These are phyloP conservation scores for Blastobotrys capitulatus DNA, from an alignment of 1,139 yeast genomes.

Conservation along the genomic window DNA sequence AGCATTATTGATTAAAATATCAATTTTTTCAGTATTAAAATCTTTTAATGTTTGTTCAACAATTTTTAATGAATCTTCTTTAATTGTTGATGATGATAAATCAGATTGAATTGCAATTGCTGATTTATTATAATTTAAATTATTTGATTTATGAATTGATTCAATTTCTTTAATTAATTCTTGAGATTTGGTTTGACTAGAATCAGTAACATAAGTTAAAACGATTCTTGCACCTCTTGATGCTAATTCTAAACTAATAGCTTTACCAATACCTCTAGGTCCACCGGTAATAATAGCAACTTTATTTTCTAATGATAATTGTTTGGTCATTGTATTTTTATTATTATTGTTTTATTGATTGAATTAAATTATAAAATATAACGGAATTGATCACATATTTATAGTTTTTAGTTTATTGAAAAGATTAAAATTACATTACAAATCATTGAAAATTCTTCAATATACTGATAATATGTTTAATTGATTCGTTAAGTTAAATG, in stretches of 20 bases:
- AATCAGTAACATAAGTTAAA: slow-evolving; percentile 26
- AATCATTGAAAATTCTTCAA: too few relatives aligned
- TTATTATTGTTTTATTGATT: too few relatives aligned
- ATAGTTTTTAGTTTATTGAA: not conserved
- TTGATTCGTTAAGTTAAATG: too few relatives aligned
- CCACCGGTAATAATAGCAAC: slow-evolving; percentile 26
- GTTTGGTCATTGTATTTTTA: not conserved
- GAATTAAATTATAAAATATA: too few relatives aligned
- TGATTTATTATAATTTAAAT: slow-evolving; percentile 15
- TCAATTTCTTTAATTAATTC: slow-evolving; percentile 28
- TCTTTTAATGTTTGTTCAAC: slow-evolving; percentile 17
- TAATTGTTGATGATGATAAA: slow-evolving; percentile 27
- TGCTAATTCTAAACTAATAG: slow-evolving; percentile 29
- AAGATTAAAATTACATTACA: too few relatives aligned
- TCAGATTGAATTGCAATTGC: slow-evolving; percentile 31
- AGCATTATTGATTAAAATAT: slow-evolving; percentile 73
- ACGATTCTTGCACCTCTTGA: slow-evolving; percentile 25
- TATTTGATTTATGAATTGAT: slow-evolving; percentile 1
- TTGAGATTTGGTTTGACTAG: slow-evolving; percentile 11
- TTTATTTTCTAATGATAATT: slow-evolving; percentile 9
- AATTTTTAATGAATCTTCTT: slow-evolving; percentile 9
- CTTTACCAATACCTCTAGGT: slow-evolving; percentile 28
- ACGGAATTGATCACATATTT: too few relatives aligned
- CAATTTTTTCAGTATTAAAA: slow-evolving; percentile 37
- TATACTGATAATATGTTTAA: too few relatives aligned